Evolutionary conservation across 352 stramenopile genomes (phyloP).

Genomic region (Peronospora destructor): DNA sequence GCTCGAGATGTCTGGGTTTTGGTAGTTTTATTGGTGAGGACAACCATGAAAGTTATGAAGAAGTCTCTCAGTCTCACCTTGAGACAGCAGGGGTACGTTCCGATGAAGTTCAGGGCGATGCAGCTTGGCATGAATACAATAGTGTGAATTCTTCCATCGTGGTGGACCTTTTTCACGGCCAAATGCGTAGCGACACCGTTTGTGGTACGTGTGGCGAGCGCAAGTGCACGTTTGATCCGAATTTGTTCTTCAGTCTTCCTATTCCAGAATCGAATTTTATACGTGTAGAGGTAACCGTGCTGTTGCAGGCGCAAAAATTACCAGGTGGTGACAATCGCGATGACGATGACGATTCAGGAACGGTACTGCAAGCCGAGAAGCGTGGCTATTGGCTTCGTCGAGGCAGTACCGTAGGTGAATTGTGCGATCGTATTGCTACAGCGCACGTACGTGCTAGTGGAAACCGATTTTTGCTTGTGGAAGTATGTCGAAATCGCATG

Average conservation of each 20-base stretch:
- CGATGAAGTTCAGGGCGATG: conserved; percentile 75
- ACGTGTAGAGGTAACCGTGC: conserved; percentile 54
- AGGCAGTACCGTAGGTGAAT: conserved; percentile 28
- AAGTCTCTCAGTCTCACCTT: conserved; percentile 3
- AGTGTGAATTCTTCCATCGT: conserved; percentile 92
- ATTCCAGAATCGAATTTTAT: conserved; percentile 81
- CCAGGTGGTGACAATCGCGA: conserved; percentile 1
- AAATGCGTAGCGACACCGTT: conserved; percentile 92
- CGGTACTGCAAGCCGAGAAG: conserved; percentile 14
- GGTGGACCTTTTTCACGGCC: conserved; percentile 93
- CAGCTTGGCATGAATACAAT: conserved; percentile 90
- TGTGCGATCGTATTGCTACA: conserved; percentile 47
- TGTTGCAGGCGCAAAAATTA: conserved; percentile 47
- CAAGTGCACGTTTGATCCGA: conserved; percentile 95
- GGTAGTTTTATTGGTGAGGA: conserved; percentile 25
- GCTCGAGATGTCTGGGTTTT: conserved; percentile 28
- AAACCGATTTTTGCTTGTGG: conserved; percentile 61
- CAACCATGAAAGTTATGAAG: conserved; percentile 37
- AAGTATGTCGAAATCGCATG: conserved; percentile 64
- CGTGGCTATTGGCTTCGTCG: conserved; percentile 56
- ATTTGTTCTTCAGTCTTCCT: conserved; percentile 92
- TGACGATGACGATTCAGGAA: conserved; percentile 7
- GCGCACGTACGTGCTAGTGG: conserved; percentile 25
- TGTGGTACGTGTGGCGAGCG: conserved; percentile 90
- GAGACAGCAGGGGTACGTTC: conserved; percentile 21